These are phyloP conservation scores for Capronia epimyces DNA, from an alignment of 2,329 filamentous ascomycete genomes.

Conservation along the genomic window DNA sequence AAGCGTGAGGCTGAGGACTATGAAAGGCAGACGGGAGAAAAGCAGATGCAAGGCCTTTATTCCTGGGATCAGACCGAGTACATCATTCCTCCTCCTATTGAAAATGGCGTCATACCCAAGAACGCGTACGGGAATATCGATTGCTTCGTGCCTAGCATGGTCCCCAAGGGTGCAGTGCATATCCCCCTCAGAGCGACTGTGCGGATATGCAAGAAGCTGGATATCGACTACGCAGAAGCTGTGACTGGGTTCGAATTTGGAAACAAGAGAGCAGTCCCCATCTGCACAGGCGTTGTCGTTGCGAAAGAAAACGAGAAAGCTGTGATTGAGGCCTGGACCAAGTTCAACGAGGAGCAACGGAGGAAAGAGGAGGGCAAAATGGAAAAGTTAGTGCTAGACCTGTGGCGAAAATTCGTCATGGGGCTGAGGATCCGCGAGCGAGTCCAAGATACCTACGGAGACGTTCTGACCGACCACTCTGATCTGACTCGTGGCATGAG, in stretches of 20 bases:
- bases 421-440: constrained; percentile 76
- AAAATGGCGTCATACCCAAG: constrained; percentile 81
- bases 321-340: constrained; percentile 72
- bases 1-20: constrained; percentile 85
- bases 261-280: constrained; percentile 84
- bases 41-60: constrained; percentile 81
- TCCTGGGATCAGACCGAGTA: constrained; percentile 82
- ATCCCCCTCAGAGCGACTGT: constrained; percentile 71
- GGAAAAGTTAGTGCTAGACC: constrained; percentile 63
- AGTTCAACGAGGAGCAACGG: constrained; percentile 67
- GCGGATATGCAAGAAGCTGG: constrained; percentile 74
- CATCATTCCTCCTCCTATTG: constrained; percentile 85
- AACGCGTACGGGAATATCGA: constrained; percentile 97
- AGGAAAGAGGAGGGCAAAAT: constrained; percentile 81
- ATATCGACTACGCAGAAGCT: constrained; percentile 86
- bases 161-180: constrained; percentile 77
- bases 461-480: constrained; percentile 34
- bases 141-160: constrained; percentile 89
- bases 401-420: constrained; percentile 84
- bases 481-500: constrained; percentile 4
- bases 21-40: constrained; percentile 71
- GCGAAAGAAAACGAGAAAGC: constrained; percentile 70
- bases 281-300: constrained; percentile 84
- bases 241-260: constrained; percentile 97
- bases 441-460: constrained; percentile 69